Evolutionary conservation across 352 stramenopile genomes (phyloP).

Genomic region (Pythium pyrilobum): DNA sequence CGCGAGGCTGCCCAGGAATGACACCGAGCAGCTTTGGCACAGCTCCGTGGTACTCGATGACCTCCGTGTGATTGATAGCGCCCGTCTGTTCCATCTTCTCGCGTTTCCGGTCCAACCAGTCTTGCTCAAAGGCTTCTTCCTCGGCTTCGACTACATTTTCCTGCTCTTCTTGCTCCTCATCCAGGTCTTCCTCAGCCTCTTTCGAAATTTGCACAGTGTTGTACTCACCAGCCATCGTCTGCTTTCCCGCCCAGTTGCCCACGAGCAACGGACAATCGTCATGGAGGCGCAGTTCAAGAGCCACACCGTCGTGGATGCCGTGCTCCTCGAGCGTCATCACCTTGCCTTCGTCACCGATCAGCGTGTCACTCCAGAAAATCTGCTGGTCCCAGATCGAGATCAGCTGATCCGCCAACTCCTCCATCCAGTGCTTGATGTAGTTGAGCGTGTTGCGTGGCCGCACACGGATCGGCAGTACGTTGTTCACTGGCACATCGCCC

Average conservation of each 20-base stretch:
- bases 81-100: slow-evolving; percentile 46
- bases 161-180: slow-evolving; percentile 66
- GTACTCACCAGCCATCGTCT: slow-evolving; percentile 51
- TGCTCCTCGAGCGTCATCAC: slow-evolving; percentile 73
- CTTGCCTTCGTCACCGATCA: slow-evolving; percentile 67
- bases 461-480: slow-evolving; percentile 56
- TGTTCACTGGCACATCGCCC: neutral
- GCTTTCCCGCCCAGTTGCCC: slow-evolving; percentile 58
- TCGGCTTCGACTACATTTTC: slow-evolving; percentile 50
- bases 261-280: slow-evolving; percentile 69
- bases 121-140: slow-evolving; percentile 50
- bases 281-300: slow-evolving; percentile 65
- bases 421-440: slow-evolving; percentile 82
- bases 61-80: slow-evolving; percentile 50
- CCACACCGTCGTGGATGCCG: slow-evolving; percentile 56
- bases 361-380: slow-evolving; percentile 68
- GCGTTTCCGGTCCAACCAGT: slow-evolving; percentile 38
- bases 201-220: slow-evolving; percentile 83
- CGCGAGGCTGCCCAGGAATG: slow-evolving; percentile 22
- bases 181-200: slow-evolving; percentile 69
- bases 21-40: slow-evolving; percentile 46
- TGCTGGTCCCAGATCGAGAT: slow-evolving; percentile 80
- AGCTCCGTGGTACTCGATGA: slow-evolving; percentile 53
- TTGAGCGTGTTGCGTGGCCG: slow-evolving; percentile 64
- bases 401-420: slow-evolving; percentile 73